phyloP scores from a whole-genome alignment of 2,329 filamentous ascomycete species.

The Cytospora paraplurivora region DNA sequence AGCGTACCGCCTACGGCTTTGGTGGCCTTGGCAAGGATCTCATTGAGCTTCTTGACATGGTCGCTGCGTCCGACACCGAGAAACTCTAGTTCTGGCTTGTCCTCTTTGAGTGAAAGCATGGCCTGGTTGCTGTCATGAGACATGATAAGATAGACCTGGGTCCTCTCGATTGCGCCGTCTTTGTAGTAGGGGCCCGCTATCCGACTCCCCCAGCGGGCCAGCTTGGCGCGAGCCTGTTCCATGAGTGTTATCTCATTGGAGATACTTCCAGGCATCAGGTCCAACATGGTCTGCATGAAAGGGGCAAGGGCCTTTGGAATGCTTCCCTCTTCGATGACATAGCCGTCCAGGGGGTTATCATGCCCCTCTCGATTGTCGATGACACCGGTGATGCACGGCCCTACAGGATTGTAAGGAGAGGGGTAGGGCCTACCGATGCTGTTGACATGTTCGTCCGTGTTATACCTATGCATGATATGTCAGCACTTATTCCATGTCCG shows the following conservation, averaged over 20 bases:
- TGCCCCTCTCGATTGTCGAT: conserved; percentile 60
- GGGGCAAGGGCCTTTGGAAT: conserved; percentile 59
- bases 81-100: conserved; percentile 62
- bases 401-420: conserved; percentile 54
- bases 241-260: conserved; percentile 42
- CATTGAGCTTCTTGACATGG: conserved; percentile 56
- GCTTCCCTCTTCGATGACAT: conserved; percentile 65
- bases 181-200: conserved; percentile 60
- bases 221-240: conserved; percentile 47
- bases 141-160: conserved; percentile 68
- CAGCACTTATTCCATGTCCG: conserved; percentile 23
- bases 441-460: conserved; percentile 59
- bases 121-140: conserved; percentile 67
- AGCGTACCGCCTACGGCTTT: conserved; percentile 61
- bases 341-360: conserved; percentile 60
- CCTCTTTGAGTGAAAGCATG: conserved; percentile 58
- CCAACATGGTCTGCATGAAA: conserved; percentile 59
- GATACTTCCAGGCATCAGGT: conserved; percentile 52
- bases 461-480: conserved; percentile 48
- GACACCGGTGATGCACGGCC: conserved; percentile 64
- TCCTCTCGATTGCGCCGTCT: conserved; percentile 59
- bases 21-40: conserved; percentile 56
- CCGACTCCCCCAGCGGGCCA: conserved; percentile 54
- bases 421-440: conserved; percentile 55
- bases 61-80: conserved; percentile 58